Percentiles rank a stretch among this genome's conserved stretches.
phyloP scores from a whole-genome alignment of 2,329 filamentous ascomycete species.

The Colletotrichum tropicale region DNA sequence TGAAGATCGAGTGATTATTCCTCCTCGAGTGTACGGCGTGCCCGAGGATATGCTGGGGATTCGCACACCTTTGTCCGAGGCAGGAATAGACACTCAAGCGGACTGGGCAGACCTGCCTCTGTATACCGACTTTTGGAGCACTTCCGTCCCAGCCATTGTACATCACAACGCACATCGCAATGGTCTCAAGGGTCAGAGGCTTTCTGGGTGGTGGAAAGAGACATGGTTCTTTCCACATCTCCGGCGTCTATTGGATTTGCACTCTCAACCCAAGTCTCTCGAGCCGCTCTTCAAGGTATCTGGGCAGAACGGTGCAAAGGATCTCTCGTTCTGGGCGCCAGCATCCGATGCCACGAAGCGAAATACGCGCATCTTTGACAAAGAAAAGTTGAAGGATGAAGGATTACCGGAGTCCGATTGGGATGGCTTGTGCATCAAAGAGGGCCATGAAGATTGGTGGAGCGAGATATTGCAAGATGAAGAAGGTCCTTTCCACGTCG shows the following conservation, averaged over 20 bases:
- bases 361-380: conserved; percentile 5
- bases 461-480: conserved; percentile 35
- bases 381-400: not conserved
- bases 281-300: conserved; percentile 25
- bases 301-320: not conserved
- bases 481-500: not conserved
- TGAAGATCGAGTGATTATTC: conserved; percentile 23
- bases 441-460: conserved; percentile 30
- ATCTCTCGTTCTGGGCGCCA: conserved; percentile 28
- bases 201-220: conserved; percentile 26
- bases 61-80: not conserved
- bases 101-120: conserved; percentile 18
- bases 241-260: conserved; percentile 17
- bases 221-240: conserved; percentile 27
- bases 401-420: conserved; percentile 10
- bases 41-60: conserved; percentile 23
- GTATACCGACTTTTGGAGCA: conserved; percentile 27
- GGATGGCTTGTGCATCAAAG: conserved; percentile 24
- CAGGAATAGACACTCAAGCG: not conserved
- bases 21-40: conserved; percentile 25
- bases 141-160: conserved; percentile 24
- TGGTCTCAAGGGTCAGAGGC: conserved; percentile 24
- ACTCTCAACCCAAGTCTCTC: not conserved
- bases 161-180: conserved; percentile 27
- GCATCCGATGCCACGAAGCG: not conserved